Evolutionary conservation across 2,329 filamentous ascomycete genomes (phyloP).

Genomic region (Sphaceloma murrayae): DNA sequence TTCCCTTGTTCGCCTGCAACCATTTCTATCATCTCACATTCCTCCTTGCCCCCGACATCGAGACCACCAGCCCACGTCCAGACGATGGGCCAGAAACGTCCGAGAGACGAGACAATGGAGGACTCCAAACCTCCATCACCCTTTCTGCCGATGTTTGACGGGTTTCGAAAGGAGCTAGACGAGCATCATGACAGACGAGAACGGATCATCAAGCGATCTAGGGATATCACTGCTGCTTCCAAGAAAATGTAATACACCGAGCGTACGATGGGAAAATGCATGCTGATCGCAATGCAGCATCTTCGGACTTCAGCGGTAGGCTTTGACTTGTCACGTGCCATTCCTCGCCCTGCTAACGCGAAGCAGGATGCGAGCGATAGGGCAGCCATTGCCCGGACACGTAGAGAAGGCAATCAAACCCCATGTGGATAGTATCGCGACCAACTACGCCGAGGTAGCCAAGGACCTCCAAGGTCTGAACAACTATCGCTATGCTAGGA

Average conservation of each 20-base stretch:
- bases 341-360: not conserved
- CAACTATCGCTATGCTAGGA: conserved; percentile 67
- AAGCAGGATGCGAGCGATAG: conserved; percentile 53
- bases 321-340: not conserved
- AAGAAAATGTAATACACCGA: conserved; percentile 84
- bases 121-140: conserved; percentile 28
- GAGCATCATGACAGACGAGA: conserved; percentile 90
- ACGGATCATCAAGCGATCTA: conserved; percentile 77
- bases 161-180: conserved; percentile 79
- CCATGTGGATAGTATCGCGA: conserved; percentile 61
- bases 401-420: conserved; percentile 61
- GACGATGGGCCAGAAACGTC: conserved; percentile 20
- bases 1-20: not conserved
- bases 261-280: too few relatives aligned
- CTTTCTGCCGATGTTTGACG: conserved; percentile 65
- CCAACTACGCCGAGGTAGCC: conserved; percentile 57
- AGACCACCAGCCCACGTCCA: not conserved
- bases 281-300: conserved; percentile 47
- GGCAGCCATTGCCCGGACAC: conserved; percentile 53
- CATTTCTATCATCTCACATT: not conserved
- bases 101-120: conserved; percentile 19
- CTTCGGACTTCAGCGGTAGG: conserved; percentile 69
- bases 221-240: conserved; percentile 85
- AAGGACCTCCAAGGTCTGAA: conserved; percentile 70
- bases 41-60: not conserved